Percentiles rank a stretch among this genome's conserved stretches.
These are phyloP conservation scores for Penicillium sp. DNA, from an alignment of 2,329 filamentous ascomycete genomes.

Conservation along the genomic window DNA sequence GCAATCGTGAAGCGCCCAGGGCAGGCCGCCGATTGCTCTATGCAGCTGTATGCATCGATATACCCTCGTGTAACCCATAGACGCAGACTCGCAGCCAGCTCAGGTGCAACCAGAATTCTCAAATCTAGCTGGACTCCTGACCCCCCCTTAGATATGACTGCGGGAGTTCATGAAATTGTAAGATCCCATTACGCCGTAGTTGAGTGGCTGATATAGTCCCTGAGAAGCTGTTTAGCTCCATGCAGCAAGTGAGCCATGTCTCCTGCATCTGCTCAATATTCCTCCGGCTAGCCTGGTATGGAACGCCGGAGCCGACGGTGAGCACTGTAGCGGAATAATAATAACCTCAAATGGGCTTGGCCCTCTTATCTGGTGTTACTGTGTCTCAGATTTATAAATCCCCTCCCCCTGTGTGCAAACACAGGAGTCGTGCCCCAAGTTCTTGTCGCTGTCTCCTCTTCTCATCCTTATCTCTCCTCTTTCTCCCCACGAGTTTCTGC, in stretches of 20 bases:
- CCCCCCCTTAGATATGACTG: not conserved
- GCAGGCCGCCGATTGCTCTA: not conserved
- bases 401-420: not conserved
- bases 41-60: not conserved
- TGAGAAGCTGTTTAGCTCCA: not conserved
- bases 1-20: not conserved
- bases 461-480: not conserved
- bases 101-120: not conserved
- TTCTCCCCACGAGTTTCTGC: not conserved
- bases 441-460: not conserved
- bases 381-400: slow-evolving; percentile 5
- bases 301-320: not conserved
- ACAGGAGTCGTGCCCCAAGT: not conserved
- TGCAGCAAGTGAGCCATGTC: not conserved
- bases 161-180: not conserved
- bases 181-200: not conserved
- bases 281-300: not conserved
- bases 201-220: not conserved
- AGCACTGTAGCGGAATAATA: not conserved
- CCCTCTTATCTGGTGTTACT: slow-evolving; percentile 3
- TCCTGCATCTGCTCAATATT: slow-evolving; percentile 1
- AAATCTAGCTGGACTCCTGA: not conserved
- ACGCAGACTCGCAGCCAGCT: not conserved
- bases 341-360: not conserved
- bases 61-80: not conserved